Base-by-base conservation (phyloP, 768 basidiomycete genomes). In the Tulasnella sp. region DNA sequence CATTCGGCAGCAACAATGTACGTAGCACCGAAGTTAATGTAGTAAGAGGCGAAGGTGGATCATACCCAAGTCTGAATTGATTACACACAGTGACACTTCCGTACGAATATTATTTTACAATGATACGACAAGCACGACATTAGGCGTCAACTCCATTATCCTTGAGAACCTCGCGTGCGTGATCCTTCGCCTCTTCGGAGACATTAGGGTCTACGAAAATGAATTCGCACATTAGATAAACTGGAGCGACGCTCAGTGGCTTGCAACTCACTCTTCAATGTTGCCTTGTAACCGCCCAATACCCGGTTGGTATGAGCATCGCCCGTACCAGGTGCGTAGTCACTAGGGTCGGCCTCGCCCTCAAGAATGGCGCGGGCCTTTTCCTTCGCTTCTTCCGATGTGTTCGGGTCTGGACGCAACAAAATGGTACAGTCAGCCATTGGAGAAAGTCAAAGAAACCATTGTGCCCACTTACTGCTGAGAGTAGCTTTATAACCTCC, bases 301-400 rank as follows among this genome's bases (percentile, higher is more conserved):
- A 81, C 81, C 39, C 76, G 72, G 52, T 77, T 42, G 14, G 36
- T 58, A 29, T 77, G 76, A 8, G 69, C 38, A n/a, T 76, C 75
- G n/a, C 39, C 67, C 22, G 58, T 67, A 25, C 64, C 82, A 0
- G 80, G 77, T 29, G 54, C 64, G n/a, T 39, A 40, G 12, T 42
- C 54, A n/a, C 71, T 40, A 2, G 69, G 38, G 22, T 70, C 76
- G 42, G 22, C 76, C 49, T 85, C 84, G 4, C 85, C 86, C 64
- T 83, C 81, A 71, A 90, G 83, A 39, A 89, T 85, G 78, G 89
- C 89, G 37, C 84, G 84, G 12, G 89, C 89, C 52, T 88, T 88
- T 4, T 81, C 76, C 81, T 90, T 89, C 7, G 89, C 89, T 52
- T 85, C 80, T 15, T 82, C 81, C 0, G 88, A 88, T 3, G 85